These are phyloP conservation scores for Phytophthora ramorum DNA, from an alignment of 352 stramenopile genomes.

Conservation along the genomic window DNA sequence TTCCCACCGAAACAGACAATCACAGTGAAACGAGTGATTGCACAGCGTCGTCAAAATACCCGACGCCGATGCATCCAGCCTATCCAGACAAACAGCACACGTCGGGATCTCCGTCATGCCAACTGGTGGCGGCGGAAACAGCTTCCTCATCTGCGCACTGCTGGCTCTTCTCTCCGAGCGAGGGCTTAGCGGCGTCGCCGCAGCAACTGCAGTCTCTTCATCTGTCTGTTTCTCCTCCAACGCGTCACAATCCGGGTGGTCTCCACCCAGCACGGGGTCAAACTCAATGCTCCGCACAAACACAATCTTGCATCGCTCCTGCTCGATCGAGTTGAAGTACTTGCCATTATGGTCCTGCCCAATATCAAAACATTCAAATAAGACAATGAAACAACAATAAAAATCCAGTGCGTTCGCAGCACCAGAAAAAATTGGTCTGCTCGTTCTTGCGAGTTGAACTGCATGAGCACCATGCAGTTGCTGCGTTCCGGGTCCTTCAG, in stretches of 20 bases:
- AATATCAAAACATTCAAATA: neutral
- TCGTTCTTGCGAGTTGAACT: constrained; percentile 80
- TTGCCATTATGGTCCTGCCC: constrained; percentile 85
- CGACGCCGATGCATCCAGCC: constrained; percentile 84
- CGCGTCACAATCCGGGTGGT: constrained; percentile 22
- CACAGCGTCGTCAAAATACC: constrained; percentile 97
- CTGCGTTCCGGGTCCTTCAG: constrained; percentile 81
- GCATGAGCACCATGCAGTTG: constrained; percentile 89
- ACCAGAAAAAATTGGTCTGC: constrained; percentile 86
- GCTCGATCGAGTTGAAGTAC: constrained; percentile 94
- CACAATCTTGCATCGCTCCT: constrained; percentile 89
- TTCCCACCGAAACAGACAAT: constrained; percentile 96
- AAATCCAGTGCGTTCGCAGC: neutral
- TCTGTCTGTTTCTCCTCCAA: constrained; percentile 36
- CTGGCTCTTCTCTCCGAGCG: constrained; percentile 34
- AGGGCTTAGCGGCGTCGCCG: constrained; percentile 10
- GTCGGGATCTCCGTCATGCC: constrained; percentile 91
- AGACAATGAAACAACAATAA: neutral
- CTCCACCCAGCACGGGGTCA: constrained; percentile 48
- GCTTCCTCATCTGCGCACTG: constrained; percentile 41
- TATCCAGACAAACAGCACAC: constrained; percentile 93
- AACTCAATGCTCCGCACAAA: constrained; percentile 92
- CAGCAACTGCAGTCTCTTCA: constrained; percentile 8
- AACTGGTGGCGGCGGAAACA: constrained; percentile 66
- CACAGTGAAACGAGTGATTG: constrained; percentile 98